Evolutionary conservation across 2,329 filamentous ascomycete species (phyloP).

Genomic region (Stemphylium vesicarium): DNA sequence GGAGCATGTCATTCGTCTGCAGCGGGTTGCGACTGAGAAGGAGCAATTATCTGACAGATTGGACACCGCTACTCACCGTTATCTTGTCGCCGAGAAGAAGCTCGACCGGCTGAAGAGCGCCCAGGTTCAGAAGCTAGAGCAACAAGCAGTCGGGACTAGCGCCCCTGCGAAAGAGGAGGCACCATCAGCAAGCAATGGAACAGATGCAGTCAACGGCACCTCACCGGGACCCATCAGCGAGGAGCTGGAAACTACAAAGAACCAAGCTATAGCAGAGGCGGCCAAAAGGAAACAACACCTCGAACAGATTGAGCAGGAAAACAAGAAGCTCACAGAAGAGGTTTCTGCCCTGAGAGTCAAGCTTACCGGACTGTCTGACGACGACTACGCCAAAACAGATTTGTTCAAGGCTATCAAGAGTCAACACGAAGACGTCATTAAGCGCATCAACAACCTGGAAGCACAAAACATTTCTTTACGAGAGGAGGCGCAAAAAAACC

Average conservation of each 20-base stretch:
- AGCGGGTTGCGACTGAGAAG: slow-evolving; percentile 77
- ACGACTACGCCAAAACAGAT: slow-evolving; percentile 91
- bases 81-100: slow-evolving; percentile 94
- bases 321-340: slow-evolving; percentile 76
- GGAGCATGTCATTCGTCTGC: slow-evolving; percentile 75
- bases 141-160: slow-evolving; percentile 66
- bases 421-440: slow-evolving; percentile 91
- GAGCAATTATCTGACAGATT: slow-evolving; percentile 84
- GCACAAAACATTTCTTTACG: slow-evolving; percentile 83
- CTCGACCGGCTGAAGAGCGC: slow-evolving; percentile 86
- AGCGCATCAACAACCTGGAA: slow-evolving; percentile 88
- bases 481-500: slow-evolving; percentile 83
- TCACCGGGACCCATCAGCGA: slow-evolving; percentile 64
- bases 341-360: slow-evolving; percentile 74
- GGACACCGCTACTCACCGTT: slow-evolving; percentile 86
- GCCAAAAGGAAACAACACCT: slow-evolving; percentile 89
- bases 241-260: slow-evolving; percentile 76
- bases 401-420: slow-evolving; percentile 90
- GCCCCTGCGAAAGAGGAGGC: slow-evolving; percentile 42
- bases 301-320: slow-evolving; percentile 77
- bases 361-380: slow-evolving; percentile 78
- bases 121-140: slow-evolving; percentile 90
- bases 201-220: slow-evolving; percentile 63
- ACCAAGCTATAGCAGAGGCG: slow-evolving; percentile 76
- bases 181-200: slow-evolving; percentile 58